Evolutionary conservation across 2,329 filamentous ascomycete species (phyloP), one percentile per base, ranked within the genome.

Genomic region (Daldinia sp.): DNA sequence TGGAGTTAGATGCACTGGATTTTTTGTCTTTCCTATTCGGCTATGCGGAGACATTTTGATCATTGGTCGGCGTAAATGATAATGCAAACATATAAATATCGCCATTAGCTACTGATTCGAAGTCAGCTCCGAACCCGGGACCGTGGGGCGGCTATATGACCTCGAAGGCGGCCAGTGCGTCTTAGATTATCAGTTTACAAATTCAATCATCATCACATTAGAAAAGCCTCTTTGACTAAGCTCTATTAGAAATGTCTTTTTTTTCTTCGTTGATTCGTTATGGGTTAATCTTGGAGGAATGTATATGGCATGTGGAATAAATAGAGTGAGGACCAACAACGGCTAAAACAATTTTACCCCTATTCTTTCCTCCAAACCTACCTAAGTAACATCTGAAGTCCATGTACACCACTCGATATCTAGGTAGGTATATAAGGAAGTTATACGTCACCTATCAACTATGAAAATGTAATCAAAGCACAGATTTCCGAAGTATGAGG

Each of bases 51-150:
- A 41, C 39, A 46, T 33, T 54, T n/a, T 48, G 44, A 59, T 67
- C 57, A 64, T 60, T 60, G 59, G 59, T 42, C 33, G 33, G 33
- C n/a, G 28, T 44, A 37, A 56, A 39, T 62, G 39, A 20, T 37
- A 37, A 37, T 15, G 15, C 7, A 20, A 28, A 56, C 15, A 42
- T 30, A 18, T 18, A 60, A 50, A 26, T 42, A 26, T 53, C 39
- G 30, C 23, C 10, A 15, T 33, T 12, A 37, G 53, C 35, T 66
- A 65, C 63, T 64, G 53, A 67, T 61, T 46, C 35, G 39, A 64
- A 37, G 33, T 64, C 60, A 58, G 46, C 67, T 69, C 67, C 67
- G 63, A 69, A 53, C 53, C 63, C 63, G 67, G 60, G 64, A 50
- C 60, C 63, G 60, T 62, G 42, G 59, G 42, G 44, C 50, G 50